Percentiles rank a stretch among this genome's conserved stretches.
Evolutionary conservation across 2,329 filamentous ascomycete genomes (phyloP).

Genomic region (Hymenoscyphus albidus): DNA sequence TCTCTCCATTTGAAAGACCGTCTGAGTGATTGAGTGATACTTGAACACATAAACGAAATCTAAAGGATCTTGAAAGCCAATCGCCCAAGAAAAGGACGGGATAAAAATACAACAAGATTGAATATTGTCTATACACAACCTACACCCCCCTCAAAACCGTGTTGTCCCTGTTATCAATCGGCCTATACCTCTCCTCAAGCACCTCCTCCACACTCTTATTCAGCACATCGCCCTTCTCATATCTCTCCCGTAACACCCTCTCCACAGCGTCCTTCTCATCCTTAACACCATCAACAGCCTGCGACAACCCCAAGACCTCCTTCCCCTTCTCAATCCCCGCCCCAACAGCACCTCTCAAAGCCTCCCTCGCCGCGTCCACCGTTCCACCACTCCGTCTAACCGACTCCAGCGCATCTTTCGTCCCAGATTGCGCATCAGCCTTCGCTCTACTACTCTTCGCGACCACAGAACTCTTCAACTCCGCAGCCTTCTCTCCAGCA

Average conservation of each 20-base stretch:
- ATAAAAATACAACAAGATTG: slow-evolving; percentile 4
- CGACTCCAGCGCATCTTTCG: slow-evolving; percentile 24
- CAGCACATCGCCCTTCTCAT: slow-evolving; percentile 40
- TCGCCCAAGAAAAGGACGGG: not conserved
- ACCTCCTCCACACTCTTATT: slow-evolving; percentile 51
- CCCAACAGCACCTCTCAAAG: slow-evolving; percentile 35
- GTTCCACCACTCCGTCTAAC: slow-evolving; percentile 34
- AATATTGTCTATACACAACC: slow-evolving; percentile 10
- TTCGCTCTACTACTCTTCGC: slow-evolving; percentile 26
- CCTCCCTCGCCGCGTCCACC: slow-evolving; percentile 40
- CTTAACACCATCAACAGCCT: slow-evolving; percentile 36
- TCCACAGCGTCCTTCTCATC: slow-evolving; percentile 40
- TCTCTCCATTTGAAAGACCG: too few species aligned
- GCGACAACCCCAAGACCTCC: slow-evolving; percentile 39
- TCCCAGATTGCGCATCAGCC: slow-evolving; percentile 25
- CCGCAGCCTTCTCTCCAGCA: slow-evolving; percentile 23
- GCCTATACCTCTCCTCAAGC: slow-evolving; percentile 52
- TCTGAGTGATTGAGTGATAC: not conserved
- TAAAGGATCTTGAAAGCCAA: not conserved
- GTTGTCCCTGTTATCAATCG: slow-evolving; percentile 39
- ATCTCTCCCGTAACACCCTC: slow-evolving; percentile 51
- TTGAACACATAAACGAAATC: not conserved
- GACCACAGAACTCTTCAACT: slow-evolving; percentile 34
- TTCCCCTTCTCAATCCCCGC: slow-evolving; percentile 36
- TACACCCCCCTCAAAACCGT: slow-evolving; percentile 37